Conservation (phyloP, 345 rosid genomes). For the Lepidium aucheri region DNA sequence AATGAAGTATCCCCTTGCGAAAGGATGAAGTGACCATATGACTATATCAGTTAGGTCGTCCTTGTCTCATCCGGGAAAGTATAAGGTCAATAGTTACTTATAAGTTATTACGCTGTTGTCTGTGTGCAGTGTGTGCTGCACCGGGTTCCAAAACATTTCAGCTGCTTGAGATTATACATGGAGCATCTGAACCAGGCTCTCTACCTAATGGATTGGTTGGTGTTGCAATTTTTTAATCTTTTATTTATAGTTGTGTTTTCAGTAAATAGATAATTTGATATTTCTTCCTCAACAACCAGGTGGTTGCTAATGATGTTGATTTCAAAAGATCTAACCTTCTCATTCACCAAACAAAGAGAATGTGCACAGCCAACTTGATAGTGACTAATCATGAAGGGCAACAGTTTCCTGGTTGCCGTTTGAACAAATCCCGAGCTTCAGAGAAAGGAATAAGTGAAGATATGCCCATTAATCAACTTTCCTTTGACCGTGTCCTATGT, state of each 20-base stretch:
- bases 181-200: conserved; percentile 49
- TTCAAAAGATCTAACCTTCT: conserved; percentile 95
- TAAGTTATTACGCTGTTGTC: not conserved
- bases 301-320: conserved; percentile 86
- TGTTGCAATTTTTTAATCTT: not conserved
- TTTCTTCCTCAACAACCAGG: conserved; percentile 24
- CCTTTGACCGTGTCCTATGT: conserved; percentile 81
- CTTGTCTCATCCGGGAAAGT: no score
- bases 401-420: conserved; percentile 82
- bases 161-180: conserved; percentile 77
- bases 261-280: not conserved
- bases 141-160: conserved; percentile 97
- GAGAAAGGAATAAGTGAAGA: conserved; percentile 30
- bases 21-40: not conserved
- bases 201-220: conserved; percentile 72
- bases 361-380: conserved; percentile 89
- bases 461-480: conserved; percentile 42
- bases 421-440: conserved; percentile 37
- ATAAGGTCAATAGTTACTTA: not conserved
- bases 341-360: conserved; percentile 91
- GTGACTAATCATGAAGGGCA: conserved; percentile 95
- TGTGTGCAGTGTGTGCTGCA: conserved; percentile 75
- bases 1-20: not conserved
- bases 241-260: not conserved
- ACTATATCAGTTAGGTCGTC: not conserved